Conservation (phyloP, 345 rosid species). For the Lagerstroemia speciosa region DNA sequence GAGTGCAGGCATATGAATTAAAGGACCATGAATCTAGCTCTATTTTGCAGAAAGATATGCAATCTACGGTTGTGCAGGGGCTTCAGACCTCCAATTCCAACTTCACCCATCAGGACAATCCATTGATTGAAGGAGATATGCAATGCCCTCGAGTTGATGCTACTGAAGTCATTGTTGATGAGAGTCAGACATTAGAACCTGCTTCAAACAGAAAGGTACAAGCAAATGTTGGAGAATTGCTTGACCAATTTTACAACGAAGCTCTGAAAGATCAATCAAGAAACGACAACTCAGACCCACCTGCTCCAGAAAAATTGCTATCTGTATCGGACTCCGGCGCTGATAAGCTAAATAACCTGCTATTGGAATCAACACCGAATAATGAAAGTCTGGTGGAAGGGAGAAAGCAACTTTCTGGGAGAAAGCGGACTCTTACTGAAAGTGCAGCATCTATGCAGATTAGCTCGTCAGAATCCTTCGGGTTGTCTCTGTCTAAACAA, state of each 20-base stretch:
- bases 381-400: conserved; percentile 36
- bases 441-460: conserved; percentile 57
- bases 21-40: neutral
- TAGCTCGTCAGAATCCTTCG: conserved; percentile 64
- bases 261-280: neutral
- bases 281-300: conserved; percentile 28
- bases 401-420: conserved; percentile 45
- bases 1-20: neutral
- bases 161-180: conserved; percentile 20
- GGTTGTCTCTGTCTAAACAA: conserved; percentile 40
- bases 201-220: conserved; percentile 27
- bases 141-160: conserved; percentile 20
- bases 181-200: conserved; percentile 30
- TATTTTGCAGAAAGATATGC: neutral
- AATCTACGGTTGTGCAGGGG: conserved; percentile 2
- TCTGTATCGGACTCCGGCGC: conserved; percentile 38
- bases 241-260: conserved; percentile 25
- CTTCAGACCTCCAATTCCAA: conserved; percentile 32
- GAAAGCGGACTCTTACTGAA: conserved; percentile 67
- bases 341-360: conserved; percentile 37
- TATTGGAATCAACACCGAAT: conserved; percentile 54
- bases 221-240: conserved; percentile 19
- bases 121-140: conserved; percentile 21
- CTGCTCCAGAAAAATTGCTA: conserved; percentile 75
- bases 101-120: conserved; percentile 6